Percentiles rank a stretch among this genome's conserved stretches.
phyloP scores from a whole-genome alignment of 1,284 basidiomycete species.

The Spongispora temasekensis region DNA sequence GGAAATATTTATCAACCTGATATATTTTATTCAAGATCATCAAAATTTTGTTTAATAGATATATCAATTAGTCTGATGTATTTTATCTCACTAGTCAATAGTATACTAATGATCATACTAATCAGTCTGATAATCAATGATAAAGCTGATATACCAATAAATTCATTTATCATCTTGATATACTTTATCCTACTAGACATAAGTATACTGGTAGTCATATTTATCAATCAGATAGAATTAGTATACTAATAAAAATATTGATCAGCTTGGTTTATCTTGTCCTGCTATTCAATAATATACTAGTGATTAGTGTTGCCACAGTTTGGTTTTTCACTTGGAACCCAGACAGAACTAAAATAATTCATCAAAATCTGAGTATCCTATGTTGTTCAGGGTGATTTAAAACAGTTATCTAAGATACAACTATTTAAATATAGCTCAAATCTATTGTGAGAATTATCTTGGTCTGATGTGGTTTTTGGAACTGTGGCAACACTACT shows the following conservation, averaged over 20 bases:
- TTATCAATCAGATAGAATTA: not conserved
- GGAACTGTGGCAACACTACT: too few relatives aligned
- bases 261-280: not conserved
- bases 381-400: too few relatives aligned
- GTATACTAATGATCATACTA: not conserved
- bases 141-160: not conserved
- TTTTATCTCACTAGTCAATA: not conserved
- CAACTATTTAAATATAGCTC: too few relatives aligned
- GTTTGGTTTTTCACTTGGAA: too few relatives aligned
- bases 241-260: not conserved
- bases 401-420: too few relatives aligned
- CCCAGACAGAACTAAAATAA: too few relatives aligned
- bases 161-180: not conserved
- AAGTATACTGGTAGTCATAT: not conserved
- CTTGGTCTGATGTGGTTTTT: too few relatives aligned
- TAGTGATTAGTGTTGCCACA: not conserved
- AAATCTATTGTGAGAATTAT: too few relatives aligned
- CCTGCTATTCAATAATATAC: too few relatives aligned
- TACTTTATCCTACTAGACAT: not conserved
- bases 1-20: not conserved
- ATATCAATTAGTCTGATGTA: not conserved
- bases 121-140: not conserved
- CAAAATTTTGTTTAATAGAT: not conserved
- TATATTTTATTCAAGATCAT: not conserved
- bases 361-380: too few relatives aligned